Evolutionary conservation across 2,329 filamentous ascomycete genomes (phyloP).

Genomic region (Alternaria sp.): DNA sequence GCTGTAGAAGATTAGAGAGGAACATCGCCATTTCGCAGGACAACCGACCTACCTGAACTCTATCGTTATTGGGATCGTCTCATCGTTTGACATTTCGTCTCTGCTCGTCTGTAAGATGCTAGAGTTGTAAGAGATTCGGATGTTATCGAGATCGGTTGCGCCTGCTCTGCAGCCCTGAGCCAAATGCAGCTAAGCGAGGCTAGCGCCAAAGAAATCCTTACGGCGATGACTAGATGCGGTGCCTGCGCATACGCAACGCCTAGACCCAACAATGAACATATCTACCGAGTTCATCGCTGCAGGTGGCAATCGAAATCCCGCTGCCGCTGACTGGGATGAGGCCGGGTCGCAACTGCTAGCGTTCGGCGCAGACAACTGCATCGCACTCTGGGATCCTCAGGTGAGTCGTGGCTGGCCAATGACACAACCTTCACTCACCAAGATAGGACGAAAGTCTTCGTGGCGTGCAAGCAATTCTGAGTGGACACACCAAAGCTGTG

Average conservation of each 20-base stretch:
- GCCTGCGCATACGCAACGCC: slow-evolving; percentile 20
- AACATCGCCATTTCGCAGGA: background rate
- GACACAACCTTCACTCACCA: slow-evolving; percentile 16
- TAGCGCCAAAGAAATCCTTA: slow-evolving; percentile 41
- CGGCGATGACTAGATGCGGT: slow-evolving; percentile 26
- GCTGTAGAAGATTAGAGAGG: slow-evolving; percentile 49
- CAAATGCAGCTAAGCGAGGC: slow-evolving; percentile 32
- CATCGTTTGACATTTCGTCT: slow-evolving; percentile 30
- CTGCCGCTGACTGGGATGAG: slow-evolving; percentile 85
- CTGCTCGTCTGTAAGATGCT: slow-evolving; percentile 1
- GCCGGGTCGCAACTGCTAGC: slow-evolving; percentile 71
- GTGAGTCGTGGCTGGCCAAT: slow-evolving; percentile 58
- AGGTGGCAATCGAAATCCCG: slow-evolving; percentile 89
- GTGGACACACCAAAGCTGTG: slow-evolving; percentile 78
- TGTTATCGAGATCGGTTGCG: slow-evolving; percentile 1
- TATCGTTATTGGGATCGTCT: slow-evolving; percentile 66
- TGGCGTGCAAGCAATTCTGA: slow-evolving; percentile 72
- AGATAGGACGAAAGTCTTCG: slow-evolving; percentile 50
- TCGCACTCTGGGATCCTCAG: slow-evolving; percentile 84
- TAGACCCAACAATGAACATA: slow-evolving; percentile 37
- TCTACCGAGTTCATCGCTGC: slow-evolving; percentile 67
- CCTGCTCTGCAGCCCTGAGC: slow-evolving; percentile 7
- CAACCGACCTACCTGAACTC: slow-evolving; percentile 67
- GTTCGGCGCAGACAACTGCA: slow-evolving; percentile 86
- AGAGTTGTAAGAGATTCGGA: background rate